phyloP scores from a whole-genome alignment of 208 protist genomes.

The Herpetomonas muscarum region DNA sequence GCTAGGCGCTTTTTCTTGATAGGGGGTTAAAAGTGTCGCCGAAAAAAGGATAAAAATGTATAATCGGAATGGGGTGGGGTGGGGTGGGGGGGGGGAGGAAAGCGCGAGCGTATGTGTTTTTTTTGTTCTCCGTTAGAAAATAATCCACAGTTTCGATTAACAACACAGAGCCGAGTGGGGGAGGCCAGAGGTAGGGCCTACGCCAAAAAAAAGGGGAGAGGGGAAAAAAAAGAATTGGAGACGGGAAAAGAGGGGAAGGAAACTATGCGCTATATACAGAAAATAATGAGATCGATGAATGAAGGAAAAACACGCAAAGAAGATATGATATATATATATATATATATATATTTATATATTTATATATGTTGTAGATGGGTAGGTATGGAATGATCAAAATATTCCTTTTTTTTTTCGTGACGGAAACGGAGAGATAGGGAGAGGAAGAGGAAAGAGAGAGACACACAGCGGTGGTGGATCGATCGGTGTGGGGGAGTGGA shows the following conservation, averaged over 20 bases:
- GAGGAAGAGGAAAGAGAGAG: too few relatives aligned
- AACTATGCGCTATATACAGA: neutral
- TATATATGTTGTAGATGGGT: neutral
- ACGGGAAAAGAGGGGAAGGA: neutral
- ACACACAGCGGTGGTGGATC: too few relatives aligned
- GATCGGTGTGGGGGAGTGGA: too few relatives aligned
- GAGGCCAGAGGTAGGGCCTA: slow-evolving; percentile 2
- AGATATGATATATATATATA: neutral
- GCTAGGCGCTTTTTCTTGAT: too few relatives aligned
- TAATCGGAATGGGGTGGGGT: too few relatives aligned
- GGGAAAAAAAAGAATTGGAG: neutral
- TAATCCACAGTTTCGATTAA: neutral
- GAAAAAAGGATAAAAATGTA: too few relatives aligned
- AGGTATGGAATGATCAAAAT: slow-evolving; percentile 4
- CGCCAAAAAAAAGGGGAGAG: too few relatives aligned
- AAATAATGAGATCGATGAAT: slow-evolving; percentile 6
- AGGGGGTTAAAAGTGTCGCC: too few relatives aligned
- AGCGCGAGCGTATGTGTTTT: too few relatives aligned
- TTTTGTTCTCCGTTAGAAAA: slow-evolving; percentile 7
- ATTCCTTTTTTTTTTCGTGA: slow-evolving; percentile 1
- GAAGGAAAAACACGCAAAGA: neutral
- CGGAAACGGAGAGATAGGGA: neutral
- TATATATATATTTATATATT: slow-evolving; percentile 3
- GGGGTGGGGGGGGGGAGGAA: too few relatives aligned
- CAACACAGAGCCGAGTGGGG: slow-evolving; percentile 1